Percentiles rank a stretch among this genome's conserved stretches.
phyloP scores from a whole-genome alignment of 73 alveolate genomes.

The Loxodes magnus region DNA sequence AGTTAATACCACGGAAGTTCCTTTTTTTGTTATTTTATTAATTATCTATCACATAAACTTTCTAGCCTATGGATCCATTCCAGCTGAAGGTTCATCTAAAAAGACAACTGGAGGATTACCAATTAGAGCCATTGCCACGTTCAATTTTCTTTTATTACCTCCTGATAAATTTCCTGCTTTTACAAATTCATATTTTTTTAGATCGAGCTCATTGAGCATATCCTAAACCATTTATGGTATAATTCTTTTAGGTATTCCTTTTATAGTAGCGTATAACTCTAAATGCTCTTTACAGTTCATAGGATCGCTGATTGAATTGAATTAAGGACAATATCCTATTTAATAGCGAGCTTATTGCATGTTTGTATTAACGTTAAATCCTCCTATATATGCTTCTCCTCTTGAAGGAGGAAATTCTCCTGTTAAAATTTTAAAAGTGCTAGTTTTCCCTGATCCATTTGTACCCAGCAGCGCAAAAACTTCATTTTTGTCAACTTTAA shows the following conservation, averaged over 20 bases:
- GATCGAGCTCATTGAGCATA: slow-evolving; percentile 49
- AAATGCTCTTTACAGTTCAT: slow-evolving; percentile 89
- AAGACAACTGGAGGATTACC: slow-evolving; percentile 95
- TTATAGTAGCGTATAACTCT: slow-evolving; percentile 76
- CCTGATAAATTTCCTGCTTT: slow-evolving; percentile 86
- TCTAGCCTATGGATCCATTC: slow-evolving; percentile 90
- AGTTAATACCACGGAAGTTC: slow-evolving; percentile 58
- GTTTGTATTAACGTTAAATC: slow-evolving; percentile 30
- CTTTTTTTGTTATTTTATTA: slow-evolving; percentile 55
- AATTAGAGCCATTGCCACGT: slow-evolving; percentile 89
- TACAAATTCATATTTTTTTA: slow-evolving; percentile 42
- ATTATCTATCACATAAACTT: slow-evolving; percentile 90
- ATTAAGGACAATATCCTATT: slow-evolving; percentile 96
- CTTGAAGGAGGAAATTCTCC: slow-evolving; percentile 79
- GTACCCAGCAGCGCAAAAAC: slow-evolving; percentile 72
- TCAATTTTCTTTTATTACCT: slow-evolving; percentile 93
- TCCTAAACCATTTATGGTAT: slow-evolving; percentile 33
- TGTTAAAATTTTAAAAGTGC: slow-evolving; percentile 62
- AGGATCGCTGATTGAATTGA: slow-evolving; percentile 87
- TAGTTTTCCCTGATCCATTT: slow-evolving; percentile 80
- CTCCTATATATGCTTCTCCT: slow-evolving; percentile 76
- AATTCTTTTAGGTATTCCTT: slow-evolving; percentile 57
- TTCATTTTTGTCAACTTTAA: slow-evolving; percentile 65
- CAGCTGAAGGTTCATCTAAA: slow-evolving; percentile 94
- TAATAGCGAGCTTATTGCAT: slow-evolving; percentile 44